These are phyloP conservation scores for Trifolium repens DNA, from an alignment of 306 rosid genomes.

Conservation along the genomic window DNA sequence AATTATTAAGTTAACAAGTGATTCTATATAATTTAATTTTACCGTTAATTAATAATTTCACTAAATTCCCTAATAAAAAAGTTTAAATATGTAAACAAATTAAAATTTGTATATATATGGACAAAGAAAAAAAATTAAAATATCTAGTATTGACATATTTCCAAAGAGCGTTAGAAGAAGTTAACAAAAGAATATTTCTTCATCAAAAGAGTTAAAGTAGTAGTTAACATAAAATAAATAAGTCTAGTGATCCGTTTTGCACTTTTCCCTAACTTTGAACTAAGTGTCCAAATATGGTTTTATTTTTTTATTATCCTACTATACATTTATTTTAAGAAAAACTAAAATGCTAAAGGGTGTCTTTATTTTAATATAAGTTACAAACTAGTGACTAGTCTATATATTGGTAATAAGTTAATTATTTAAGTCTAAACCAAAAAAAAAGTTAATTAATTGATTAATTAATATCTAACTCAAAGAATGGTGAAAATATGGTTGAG, in stretches of 20 bases:
- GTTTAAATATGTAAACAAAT: conserved; percentile 10
- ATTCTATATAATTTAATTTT: too few species aligned
- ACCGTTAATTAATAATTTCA: neutral
- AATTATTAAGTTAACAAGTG: neutral
- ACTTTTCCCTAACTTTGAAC: conserved; percentile 15
- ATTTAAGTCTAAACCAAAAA: neutral
- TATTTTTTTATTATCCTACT: too few species aligned
- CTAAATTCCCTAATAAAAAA: neutral
- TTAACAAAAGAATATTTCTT: neutral
- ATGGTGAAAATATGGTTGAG: neutral
- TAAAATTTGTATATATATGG: neutral
- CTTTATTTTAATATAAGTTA: neutral
- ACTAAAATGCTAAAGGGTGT: too few species aligned
- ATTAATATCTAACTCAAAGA: neutral
- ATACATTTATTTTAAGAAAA: neutral
- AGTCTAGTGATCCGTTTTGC: conserved; percentile 3
- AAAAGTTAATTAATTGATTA: neutral
- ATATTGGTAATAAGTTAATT: neutral
- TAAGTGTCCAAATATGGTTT: conserved; percentile 31
- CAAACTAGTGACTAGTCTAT: neutral
- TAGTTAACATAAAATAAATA: neutral
- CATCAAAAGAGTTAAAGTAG: neutral
- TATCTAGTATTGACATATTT: neutral
- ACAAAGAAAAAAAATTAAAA: neutral
- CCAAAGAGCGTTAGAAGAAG: neutral